phyloP scores from a whole-genome alignment of 805 yeast species.

The Brettanomyces naardenensis region DNA sequence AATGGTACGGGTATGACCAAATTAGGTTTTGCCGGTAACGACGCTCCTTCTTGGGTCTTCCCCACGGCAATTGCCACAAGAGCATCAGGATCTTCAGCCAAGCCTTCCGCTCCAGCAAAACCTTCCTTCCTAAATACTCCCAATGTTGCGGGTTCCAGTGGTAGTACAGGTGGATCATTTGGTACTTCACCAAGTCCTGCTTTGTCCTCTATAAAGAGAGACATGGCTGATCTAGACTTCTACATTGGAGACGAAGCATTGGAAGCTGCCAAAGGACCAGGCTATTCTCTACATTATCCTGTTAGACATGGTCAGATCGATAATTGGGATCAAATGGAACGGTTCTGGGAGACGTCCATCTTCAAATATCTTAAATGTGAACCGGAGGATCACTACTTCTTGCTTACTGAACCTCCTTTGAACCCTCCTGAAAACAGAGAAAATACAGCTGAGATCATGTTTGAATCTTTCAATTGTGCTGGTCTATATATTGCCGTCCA shows the following conservation, averaged over 20 bases:
- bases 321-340: slow-evolving; percentile 99
- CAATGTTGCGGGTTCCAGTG: slow-evolving; percentile 16
- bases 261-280: slow-evolving; percentile 82
- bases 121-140: slow-evolving; percentile 34
- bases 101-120: slow-evolving; percentile 37
- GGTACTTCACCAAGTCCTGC: slow-evolving; percentile 31
- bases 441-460: slow-evolving; percentile 97
- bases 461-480: slow-evolving; percentile 97
- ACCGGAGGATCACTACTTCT: slow-evolving; percentile 96
- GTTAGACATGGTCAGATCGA: slow-evolving; percentile 97
- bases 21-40: slow-evolving; percentile 97
- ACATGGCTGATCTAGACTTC: slow-evolving; percentile 90
- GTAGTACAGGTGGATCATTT: slow-evolving; percentile 28
- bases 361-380: slow-evolving; percentile 95
- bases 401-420: slow-evolving; percentile 95
- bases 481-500: slow-evolving; percentile 98
- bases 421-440: slow-evolving; percentile 99
- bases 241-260: slow-evolving; percentile 95
- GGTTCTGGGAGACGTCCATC: slow-evolving; percentile 97
- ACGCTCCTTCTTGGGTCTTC: slow-evolving; percentile 92
- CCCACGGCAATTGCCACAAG: slow-evolving; percentile 95
- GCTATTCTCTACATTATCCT: slow-evolving; percentile 84
- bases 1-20: slow-evolving; percentile 98
- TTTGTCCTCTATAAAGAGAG: slow-evolving; percentile 44
- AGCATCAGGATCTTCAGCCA: slow-evolving; percentile 30